These are phyloP conservation scores for Epichloe sylvatica DNA, from an alignment of 2,329 filamentous ascomycete species.

Conservation along the genomic window DNA sequence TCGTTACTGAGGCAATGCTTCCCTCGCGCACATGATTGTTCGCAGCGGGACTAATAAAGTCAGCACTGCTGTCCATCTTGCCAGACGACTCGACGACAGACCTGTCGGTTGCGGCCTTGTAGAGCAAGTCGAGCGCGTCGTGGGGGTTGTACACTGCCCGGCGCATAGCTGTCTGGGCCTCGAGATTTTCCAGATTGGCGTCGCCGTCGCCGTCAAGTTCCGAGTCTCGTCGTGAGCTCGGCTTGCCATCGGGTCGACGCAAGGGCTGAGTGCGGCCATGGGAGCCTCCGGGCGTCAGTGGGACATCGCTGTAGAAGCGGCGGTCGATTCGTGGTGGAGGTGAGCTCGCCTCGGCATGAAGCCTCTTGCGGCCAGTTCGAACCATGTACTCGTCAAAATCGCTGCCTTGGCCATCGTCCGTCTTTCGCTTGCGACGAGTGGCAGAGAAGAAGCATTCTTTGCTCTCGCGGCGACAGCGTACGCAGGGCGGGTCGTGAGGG, in stretches of 20 bases:
- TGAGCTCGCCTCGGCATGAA: slow-evolving; percentile 34
- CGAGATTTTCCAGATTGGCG: slow-evolving; percentile 48
- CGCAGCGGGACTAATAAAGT: slow-evolving; percentile 11
- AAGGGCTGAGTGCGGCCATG: slow-evolving; percentile 53
- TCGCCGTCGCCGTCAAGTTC: slow-evolving; percentile 41
- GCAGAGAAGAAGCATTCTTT: slow-evolving; percentile 97
- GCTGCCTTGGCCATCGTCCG: slow-evolving; percentile 40
- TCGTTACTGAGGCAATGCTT: slow-evolving; percentile 14
- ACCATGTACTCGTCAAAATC: slow-evolving; percentile 53
- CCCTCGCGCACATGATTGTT: slow-evolving; percentile 18
- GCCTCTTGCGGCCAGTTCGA: slow-evolving; percentile 59
- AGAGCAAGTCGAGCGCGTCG: slow-evolving; percentile 81
- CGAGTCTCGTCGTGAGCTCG: slow-evolving; percentile 15
- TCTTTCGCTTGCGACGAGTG: slow-evolving; percentile 82
- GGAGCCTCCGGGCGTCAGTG: slow-evolving; percentile 51
- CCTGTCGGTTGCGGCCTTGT: slow-evolving; percentile 66
- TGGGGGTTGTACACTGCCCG: slow-evolving; percentile 76
- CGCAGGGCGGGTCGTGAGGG: slow-evolving; percentile 84
- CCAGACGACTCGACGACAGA: slow-evolving; percentile 20
- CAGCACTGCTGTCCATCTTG: slow-evolving; percentile 5
- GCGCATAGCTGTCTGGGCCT: slow-evolving; percentile 51
- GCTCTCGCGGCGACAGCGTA: slow-evolving; percentile 82
- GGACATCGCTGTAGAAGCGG: slow-evolving; percentile 36
- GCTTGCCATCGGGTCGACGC: slow-evolving; percentile 39
- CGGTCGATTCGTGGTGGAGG: slow-evolving; percentile 26